Base-by-base conservation (phyloP, 305 asterid species). In the Salvia sclarea region DNA sequence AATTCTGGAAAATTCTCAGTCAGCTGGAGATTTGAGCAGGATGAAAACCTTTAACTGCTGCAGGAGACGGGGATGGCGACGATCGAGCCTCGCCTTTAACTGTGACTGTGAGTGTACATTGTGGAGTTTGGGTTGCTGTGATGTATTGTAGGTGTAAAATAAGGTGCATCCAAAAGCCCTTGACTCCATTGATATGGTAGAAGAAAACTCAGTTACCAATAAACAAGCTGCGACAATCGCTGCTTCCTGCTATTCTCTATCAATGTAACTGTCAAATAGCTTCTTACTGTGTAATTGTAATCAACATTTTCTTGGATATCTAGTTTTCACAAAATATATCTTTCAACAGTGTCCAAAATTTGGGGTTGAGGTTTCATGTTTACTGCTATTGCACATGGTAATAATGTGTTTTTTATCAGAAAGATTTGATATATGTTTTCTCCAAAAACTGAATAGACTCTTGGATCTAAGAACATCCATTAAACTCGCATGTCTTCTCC, bases 131-230 rank as follows among this genome's bases (percentile, higher is more conserved):
- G 84, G 84, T 77, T 80, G 76, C 79, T 85, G 88, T 78, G 88
- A 80, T 86, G 92, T 79, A 76, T 72, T 80, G 70, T 81, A 79
- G 89, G 50, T 84, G 91, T 86, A 86, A 75, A 81, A 83, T 85
- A 85, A 82, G 86, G 77, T 85, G 80, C 84, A 85, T 85, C 91
- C 91, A 80, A 82, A 86, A 80, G 82, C 85, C 87, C 81, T 68
- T 35, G 14, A 60, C 87, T 81, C 85, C 78, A 76, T 70, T 18
- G 58, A 66, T 68, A 16, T 82, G 58, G 59, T 18, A 68, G 72
- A 76, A 38, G 5, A 38, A 38, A 62, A 43, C 38, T 61, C 21
- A 61, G 67, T 12, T 55, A 28, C 56, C 18, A 28, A 44, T 71
- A 65, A 52, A 62, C 52, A 49, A 28, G 16, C 47, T 18, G 24